phyloP scores from a whole-genome alignment of 768 basidiomycete genomes.

The Pisolithus albus region DNA sequence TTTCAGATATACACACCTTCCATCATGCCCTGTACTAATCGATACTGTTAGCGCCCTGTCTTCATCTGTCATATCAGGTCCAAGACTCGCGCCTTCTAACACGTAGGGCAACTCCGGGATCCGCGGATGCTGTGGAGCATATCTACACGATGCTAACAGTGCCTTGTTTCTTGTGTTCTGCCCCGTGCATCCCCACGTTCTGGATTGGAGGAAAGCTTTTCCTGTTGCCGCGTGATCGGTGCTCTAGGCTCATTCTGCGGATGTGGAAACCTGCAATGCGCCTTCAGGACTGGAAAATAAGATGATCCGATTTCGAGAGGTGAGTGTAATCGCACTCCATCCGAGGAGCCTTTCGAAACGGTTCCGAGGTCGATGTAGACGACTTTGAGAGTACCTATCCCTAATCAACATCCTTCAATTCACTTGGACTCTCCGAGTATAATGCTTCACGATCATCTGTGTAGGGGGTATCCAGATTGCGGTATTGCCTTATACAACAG shows the following conservation, averaged over 20 bases:
- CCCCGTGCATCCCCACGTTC: constrained; percentile 59
- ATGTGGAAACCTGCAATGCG: constrained; percentile 40
- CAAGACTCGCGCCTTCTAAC: background rate
- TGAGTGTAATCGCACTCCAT: too few species aligned
- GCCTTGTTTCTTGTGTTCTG: constrained; percentile 49
- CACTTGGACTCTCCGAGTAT: too few species aligned
- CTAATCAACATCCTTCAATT: too few species aligned
- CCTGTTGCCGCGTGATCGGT: constrained; percentile 66
- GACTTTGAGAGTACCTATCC: too few species aligned
- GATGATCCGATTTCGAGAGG: too few species aligned
- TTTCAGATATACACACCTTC: constrained; percentile 43
- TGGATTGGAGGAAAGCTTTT: constrained; percentile 63
- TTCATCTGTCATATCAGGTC: background rate
- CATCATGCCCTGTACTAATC: constrained; percentile 57
- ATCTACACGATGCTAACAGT: constrained; percentile 39
- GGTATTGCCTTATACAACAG: too few species aligned
- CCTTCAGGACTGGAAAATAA: constrained; percentile 30
- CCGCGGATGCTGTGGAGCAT: constrained; percentile 57
- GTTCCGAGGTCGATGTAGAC: too few species aligned
- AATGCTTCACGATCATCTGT: too few species aligned
- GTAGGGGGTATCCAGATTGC: too few species aligned
- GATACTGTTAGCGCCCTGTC: constrained; percentile 48
- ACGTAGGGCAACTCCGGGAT: constrained; percentile 68
- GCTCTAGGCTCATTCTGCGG: constrained; percentile 32
- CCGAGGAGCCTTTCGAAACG: too few species aligned